phyloP scores from a whole-genome alignment of 441 rosid species.

The Brassica balearica region DNA sequence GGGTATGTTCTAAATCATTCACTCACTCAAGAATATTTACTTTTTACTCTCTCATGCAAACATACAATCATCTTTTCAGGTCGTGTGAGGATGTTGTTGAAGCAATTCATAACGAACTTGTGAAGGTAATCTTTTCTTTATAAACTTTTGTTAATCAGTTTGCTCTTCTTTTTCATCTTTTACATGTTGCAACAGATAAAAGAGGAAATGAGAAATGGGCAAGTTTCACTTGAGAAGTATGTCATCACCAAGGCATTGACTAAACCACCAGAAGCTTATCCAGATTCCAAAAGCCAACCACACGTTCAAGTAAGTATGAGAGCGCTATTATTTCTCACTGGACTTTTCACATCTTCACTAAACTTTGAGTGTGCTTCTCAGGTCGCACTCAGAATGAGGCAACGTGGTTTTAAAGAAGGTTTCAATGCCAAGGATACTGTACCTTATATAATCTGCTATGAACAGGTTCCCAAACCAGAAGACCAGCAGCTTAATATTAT shows the following conservation, averaged over 20 bases:
- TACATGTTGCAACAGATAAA: slow-evolving; percentile 64
- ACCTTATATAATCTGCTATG: slow-evolving; percentile 92
- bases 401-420: slow-evolving; percentile 83
- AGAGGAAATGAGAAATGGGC: slow-evolving; percentile 94
- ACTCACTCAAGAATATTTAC: not conserved
- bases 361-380: slow-evolving; percentile 45
- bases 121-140: slow-evolving; percentile 61
- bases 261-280: slow-evolving; percentile 92
- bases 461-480: slow-evolving; percentile 65
- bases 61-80: slow-evolving; percentile 50
- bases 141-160: slow-evolving; percentile 1
- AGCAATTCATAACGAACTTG: slow-evolving; percentile 81
- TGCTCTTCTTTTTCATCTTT: slow-evolving; percentile 6
- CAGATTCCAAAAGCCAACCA: slow-evolving; percentile 97
- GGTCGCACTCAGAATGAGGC: slow-evolving; percentile 95
- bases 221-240: slow-evolving; percentile 87
- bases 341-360: slow-evolving; percentile 9
- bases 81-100: slow-evolving; percentile 94
- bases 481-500: slow-evolving; percentile 25
- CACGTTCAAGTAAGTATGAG: slow-evolving; percentile 82
- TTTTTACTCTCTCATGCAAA: slow-evolving; percentile 14
- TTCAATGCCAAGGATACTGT: slow-evolving; percentile 89
- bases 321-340: slow-evolving; percentile 23
- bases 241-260: slow-evolving; percentile 93
- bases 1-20: slow-evolving; percentile 57